Base-by-base conservation (phyloP, 2,329 filamentous ascomycete species). In the Chaetomium strumarium region DNA sequence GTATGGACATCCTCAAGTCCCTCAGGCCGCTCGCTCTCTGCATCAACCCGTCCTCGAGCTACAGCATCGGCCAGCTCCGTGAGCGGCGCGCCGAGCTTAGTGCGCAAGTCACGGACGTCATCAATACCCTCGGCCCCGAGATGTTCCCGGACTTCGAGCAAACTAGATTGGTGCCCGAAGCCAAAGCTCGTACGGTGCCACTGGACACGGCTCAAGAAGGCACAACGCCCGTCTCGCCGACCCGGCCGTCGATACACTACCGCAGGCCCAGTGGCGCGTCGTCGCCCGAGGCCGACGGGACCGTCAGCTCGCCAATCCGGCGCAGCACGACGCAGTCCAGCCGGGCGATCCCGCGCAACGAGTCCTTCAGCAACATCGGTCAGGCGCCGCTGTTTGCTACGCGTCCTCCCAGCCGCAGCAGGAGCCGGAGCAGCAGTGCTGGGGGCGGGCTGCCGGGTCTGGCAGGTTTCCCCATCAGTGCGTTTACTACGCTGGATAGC, bases 1-100 rank as follows among this genome's bases (percentile, higher is more conserved):
- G 92, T 48, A 96, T 99, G 90, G 93, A 99, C 66, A 96, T 99
- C 51, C 75, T 93, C 73, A 99, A 97, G 71, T 97, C 92, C 0
- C 79, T 99, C 14, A 83, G 90, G 10, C 93, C 93, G 6, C 80
- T 99, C 10, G 75, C 95, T 42, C 77, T 96, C 33, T 93, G 88
- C 59, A 78, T 97, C 63, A 86, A 87, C 62, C 93, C 93, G 1
- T 83, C 84, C 5, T 92, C 88, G 1, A 86, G 84, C 67, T 95
- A 91, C 72, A 89, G 86, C 53, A 81, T 99, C 45, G 81, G 88
- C 57, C 86, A 85, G 62, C 79, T 99, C 46, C 84, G 90, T 53
- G 73, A 80, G 59, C 78, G 81, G 56, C 83, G 93, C 49, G 84
- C 81, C 24, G 79, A 86, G 58, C 79, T 99, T 43, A 88, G 88